Base-by-base conservation (phyloP, 495 filamentous ascomycete species). In the Neurospora cerealis region DNA sequence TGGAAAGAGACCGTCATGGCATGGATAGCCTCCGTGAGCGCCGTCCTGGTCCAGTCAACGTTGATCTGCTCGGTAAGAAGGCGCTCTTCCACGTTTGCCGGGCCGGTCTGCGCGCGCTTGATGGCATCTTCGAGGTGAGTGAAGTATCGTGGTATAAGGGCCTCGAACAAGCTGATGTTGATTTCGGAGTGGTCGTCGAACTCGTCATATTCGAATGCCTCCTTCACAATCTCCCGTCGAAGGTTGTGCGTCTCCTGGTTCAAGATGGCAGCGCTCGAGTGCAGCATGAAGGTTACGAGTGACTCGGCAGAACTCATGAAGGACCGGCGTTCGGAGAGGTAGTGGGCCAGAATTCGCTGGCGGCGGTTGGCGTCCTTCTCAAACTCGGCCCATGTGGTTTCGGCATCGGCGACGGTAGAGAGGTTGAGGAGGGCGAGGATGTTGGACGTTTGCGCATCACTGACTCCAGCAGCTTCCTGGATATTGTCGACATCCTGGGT, bases 1-100 rank as follows among this genome's bases (percentile, higher is more conserved):
- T 92, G 85, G 73, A 96, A 93, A 54, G 94, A 79, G 13, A 93
- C 82, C 41, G 93, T 89, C 84, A 96, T 83, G 46, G 91, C 86
- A 77, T 94, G 91, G 42, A 91, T 83, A 24, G 91, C 86, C 78
- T 95, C 92, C 39, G 90, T 86, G 42, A 93, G 82, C 32, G 88
- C 83, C 17, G 85, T 88, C 69, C 87, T 87, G 19, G 83, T 81
- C 91, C 92, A 96, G 71, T 87, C 82, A 28, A 87, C 80, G 75
- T 91, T 88, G 34, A 89, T 78, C 48, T 88, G 85, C 17, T 87
- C 85, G 37, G 78, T 82, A 17, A 80, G 38, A 8, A 84, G 36
- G 8, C 70, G 60, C 8, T 77, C 73, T 36, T 84, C 81, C 11
- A 77, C 71, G 5, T 69, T 69, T 24, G 75, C 75, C 15, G 82